These are phyloP conservation scores for Artemisia argyi DNA, from an alignment of 129 eudicot species.

Conservation along the genomic window DNA sequence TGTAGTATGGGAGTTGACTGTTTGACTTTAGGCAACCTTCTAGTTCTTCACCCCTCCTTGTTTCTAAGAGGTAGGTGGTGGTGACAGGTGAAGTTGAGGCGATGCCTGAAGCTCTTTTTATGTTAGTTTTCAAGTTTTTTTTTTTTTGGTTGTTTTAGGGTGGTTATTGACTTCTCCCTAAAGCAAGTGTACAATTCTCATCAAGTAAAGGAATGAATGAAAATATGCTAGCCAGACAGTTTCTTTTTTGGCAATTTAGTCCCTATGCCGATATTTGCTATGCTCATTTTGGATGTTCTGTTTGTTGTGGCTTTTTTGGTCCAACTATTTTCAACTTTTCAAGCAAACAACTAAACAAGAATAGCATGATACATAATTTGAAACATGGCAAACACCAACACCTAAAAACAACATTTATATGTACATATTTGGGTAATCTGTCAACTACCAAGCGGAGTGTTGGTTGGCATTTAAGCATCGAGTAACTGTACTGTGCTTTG, in stretches of 20 bases:
- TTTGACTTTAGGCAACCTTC: conserved; percentile 28
- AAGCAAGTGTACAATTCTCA: conserved; percentile 37
- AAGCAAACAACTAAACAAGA: too few species aligned
- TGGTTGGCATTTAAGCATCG: not conserved
- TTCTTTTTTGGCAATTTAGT: not conserved
- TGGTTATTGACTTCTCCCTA: conserved; percentile 29
- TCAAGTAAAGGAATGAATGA: conserved; percentile 32
- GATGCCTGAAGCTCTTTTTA: conserved; percentile 20
- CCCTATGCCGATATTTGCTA: not conserved
- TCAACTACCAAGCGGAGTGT: not conserved
- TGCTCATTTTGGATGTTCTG: not conserved
- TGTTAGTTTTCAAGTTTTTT: conserved; percentile 17
- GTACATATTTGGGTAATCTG: too few species aligned
- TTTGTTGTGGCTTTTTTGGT: not conserved
- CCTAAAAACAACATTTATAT: conserved; percentile 23
- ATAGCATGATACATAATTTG: too few species aligned
- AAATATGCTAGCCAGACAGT: conserved; percentile 22
- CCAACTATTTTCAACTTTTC: too few species aligned
- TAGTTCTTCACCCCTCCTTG: conserved; percentile 30
- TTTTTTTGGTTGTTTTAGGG: conserved; percentile 25
- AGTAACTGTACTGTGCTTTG: not conserved
- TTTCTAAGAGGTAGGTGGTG: conserved; percentile 34
- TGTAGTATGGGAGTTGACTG: conserved; percentile 32
- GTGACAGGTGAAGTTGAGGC: conserved; percentile 31
- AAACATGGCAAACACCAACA: conserved; percentile 72